Percentiles rank a stretch among this genome's conserved stretches.
phyloP scores from a whole-genome alignment of 805 yeast species.

The Gaillardinia entomophila region DNA sequence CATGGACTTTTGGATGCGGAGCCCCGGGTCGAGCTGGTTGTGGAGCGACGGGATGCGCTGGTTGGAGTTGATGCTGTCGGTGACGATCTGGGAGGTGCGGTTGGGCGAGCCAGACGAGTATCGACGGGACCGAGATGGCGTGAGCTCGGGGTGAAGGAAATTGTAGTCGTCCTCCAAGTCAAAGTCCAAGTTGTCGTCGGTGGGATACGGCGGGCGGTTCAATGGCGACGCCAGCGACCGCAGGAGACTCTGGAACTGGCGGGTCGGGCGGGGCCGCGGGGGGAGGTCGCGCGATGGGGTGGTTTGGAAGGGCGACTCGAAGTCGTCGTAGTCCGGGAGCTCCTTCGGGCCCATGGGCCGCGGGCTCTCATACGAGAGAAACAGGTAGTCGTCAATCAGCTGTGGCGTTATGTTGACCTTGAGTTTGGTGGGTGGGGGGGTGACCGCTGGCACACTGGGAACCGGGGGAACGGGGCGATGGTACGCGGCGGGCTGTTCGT shows the following conservation, averaged over 20 bases:
- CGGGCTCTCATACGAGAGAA: slow-evolving; percentile 23
- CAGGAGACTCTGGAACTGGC: slow-evolving; percentile 12
- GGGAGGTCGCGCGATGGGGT: neutral
- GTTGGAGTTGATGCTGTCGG: slow-evolving; percentile 5
- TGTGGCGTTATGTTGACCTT: neutral
- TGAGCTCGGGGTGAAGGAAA: slow-evolving; percentile 5
- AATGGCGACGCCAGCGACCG: slow-evolving; percentile 4
- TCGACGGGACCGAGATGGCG: slow-evolving; percentile 2
- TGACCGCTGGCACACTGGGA: neutral
- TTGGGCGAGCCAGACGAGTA: neutral
- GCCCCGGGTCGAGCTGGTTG: slow-evolving; percentile 1
- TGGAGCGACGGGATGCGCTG: slow-evolving; percentile 8
- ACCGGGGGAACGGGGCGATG: slow-evolving; percentile 1
- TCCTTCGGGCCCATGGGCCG: slow-evolving; percentile 37
- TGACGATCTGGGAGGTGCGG: slow-evolving; percentile 2
- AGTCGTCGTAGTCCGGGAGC: slow-evolving; percentile 25
- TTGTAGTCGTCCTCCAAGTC: slow-evolving; percentile 5
- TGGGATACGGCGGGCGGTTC: neutral
- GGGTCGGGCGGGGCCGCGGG: neutral
- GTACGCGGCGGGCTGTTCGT: no score
- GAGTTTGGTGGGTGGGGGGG: neutral
- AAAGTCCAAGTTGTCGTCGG: slow-evolving; percentile 2
- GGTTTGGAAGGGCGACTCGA: neutral
- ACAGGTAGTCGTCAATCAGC: slow-evolving; percentile 15
- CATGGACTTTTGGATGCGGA: neutral